phyloP scores from a whole-genome alignment of 345 rosid species.

The Ceriops decandra region DNA sequence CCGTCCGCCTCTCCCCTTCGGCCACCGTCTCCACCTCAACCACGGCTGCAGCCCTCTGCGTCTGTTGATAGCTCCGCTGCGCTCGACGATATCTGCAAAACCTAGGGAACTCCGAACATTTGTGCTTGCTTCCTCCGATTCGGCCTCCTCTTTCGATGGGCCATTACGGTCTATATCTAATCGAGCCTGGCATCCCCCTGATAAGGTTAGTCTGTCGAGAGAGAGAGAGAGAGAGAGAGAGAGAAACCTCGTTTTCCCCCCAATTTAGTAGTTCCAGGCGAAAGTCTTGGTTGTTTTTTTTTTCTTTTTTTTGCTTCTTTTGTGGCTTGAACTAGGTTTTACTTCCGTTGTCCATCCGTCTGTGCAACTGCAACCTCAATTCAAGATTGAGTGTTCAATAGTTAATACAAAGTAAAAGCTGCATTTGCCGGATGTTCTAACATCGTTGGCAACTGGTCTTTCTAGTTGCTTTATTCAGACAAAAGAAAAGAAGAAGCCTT shows the following conservation, averaged over 20 bases:
- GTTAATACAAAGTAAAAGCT: background rate
- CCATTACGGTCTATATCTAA: conserved; percentile 19
- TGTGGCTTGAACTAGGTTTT: no score
- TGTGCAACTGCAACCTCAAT: background rate
- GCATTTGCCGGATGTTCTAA: background rate
- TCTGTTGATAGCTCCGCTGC: background rate
- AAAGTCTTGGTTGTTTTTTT: background rate
- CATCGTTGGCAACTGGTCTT: background rate
- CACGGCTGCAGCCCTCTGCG: no score
- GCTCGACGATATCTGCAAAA: conserved; percentile 5
- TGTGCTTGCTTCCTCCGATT: conserved; percentile 28
- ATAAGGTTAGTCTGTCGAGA: conserved; percentile 36
- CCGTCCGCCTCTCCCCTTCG: conserved; percentile 1
- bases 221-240: no score
- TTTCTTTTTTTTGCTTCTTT: no score
- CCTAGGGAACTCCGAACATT: conserved; percentile 29
- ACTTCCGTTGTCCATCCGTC: no score
- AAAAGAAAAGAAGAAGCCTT: background rate
- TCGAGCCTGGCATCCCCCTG: conserved; percentile 27
- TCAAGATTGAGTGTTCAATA: background rate
- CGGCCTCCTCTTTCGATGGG: conserved; percentile 50
- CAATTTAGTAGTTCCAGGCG: no score
- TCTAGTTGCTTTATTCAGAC: background rate
- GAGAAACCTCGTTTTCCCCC: background rate
- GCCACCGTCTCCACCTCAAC: background rate